Conservation (phyloP, 2,329 filamentous ascomycete species). For the Penicillium sp. region DNA sequence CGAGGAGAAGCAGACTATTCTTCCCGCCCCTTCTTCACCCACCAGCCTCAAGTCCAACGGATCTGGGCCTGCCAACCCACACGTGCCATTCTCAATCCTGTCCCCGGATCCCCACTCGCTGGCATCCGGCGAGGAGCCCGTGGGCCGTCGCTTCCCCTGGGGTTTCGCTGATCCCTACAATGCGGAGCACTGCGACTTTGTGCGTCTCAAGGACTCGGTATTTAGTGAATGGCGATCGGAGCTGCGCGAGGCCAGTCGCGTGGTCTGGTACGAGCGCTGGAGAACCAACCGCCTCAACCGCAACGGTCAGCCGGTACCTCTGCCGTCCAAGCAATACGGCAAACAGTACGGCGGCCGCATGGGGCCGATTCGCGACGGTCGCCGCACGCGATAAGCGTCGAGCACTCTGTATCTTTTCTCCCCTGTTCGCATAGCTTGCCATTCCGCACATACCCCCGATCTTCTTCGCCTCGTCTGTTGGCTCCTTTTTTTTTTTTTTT, state of each 20-base stretch:
- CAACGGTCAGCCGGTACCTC: constrained; percentile 24
- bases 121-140: constrained; percentile 52
- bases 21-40: constrained; percentile 28
- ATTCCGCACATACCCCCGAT: constrained; percentile 27
- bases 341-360: constrained; percentile 28
- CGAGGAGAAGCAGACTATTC: constrained; percentile 1
- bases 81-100: constrained; percentile 86
- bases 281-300: constrained; percentile 58
- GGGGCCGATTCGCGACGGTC: constrained; percentile 27
- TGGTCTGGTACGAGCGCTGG: constrained; percentile 96
- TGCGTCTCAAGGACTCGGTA: constrained; percentile 82
- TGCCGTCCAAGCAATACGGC: constrained; percentile 17
- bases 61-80: constrained; percentile 52
- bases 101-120: constrained; percentile 80
- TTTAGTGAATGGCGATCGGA: constrained; percentile 93
- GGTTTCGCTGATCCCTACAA: constrained; percentile 95
- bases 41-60: constrained; percentile 50
- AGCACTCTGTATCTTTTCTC: background rate
- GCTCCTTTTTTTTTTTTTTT: constrained; percentile 10
- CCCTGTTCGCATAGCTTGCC: constrained; percentile 26
- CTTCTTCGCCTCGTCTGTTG: constrained; percentile 15
- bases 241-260: constrained; percentile 82
- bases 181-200: constrained; percentile 88
- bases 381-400: constrained; percentile 24
- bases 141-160: constrained; percentile 93